Evolutionary conservation across 805 yeast genomes (phyloP), one percentile per base, ranked within the genome.

Genomic region (Candida lessepsii): DNA sequence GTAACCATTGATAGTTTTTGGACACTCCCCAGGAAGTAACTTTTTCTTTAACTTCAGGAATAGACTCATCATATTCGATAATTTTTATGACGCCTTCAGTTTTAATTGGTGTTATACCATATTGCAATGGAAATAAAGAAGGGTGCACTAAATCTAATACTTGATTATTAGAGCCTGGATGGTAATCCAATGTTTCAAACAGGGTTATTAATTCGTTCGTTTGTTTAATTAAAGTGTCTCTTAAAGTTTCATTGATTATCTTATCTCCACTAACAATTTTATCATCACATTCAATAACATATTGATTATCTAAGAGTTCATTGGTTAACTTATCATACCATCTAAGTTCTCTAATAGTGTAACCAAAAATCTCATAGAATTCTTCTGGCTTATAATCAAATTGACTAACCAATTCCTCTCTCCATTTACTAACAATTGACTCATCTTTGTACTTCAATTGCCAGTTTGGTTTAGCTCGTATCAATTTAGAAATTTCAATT

Each of bases 111-210:
- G 67, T 59, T 13, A 9, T 42, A 0, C 58, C 66, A 38, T 65
- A 66, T 29, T 48, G 58, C 20, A 59, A 46, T 5, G 70, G 67
- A 32, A 53, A 68, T 29, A 70, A 53, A 13, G 71, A 66, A 17
- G 74, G 73, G 39, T 70, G 73, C 9, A 62, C 70, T 16, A 69
- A 52, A 44, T 67, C 67, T 15, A 65, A 45, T 2, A 67, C 71
- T 46, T 61, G 59, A 11, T 63, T 50, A 32, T 66, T 47, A 8
- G 68, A 56, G 4, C 57, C 58, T 9, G 72, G 72, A 42, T 66
- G 72, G 46, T 60, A 67, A 40, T 67, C 71, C 20, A 50, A 40
- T 14, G 38, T 42, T 40, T 49, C 35, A 50, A 47, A n/a, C n/a
- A n/a, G n/a, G n/a, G n/a, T n/a, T n/a, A n/a, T n/a, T n/a, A 20